Evolutionary conservation across 75 land plant species (phyloP).

Genomic region (Cryptomeria japonica): DNA sequence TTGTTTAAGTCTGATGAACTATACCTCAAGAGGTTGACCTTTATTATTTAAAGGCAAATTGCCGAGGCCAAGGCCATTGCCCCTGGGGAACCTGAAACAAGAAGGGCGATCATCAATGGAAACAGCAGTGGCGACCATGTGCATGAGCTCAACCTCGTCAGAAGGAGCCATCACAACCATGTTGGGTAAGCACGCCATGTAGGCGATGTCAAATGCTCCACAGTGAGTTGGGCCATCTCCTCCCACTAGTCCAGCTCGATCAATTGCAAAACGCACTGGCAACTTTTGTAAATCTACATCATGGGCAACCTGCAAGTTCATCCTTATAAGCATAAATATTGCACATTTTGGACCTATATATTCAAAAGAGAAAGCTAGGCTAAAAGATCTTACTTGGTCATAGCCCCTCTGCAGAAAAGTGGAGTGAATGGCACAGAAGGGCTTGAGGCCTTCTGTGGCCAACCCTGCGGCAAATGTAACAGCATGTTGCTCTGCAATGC

Average conservation of each 20-base stretch:
- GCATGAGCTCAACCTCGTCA: conserved; percentile 87
- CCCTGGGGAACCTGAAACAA: conserved; percentile 83
- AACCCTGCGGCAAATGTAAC: conserved; percentile 95
- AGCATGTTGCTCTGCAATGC: conserved; percentile 93
- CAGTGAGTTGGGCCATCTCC: conserved; percentile 93
- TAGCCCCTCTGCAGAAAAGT: conserved; percentile 84
- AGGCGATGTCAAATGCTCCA: conserved; percentile 86
- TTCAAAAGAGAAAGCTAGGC: not conserved
- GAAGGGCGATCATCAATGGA: conserved; percentile 83
- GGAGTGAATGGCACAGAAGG: conserved; percentile 86
- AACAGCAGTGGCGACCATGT: conserved; percentile 92
- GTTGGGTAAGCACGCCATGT: conserved; percentile 88
- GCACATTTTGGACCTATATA: not conserved
- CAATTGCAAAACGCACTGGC: conserved; percentile 85
- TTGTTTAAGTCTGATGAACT: too few species aligned
- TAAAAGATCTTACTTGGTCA: conserved; percentile 56
- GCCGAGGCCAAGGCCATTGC: conserved; percentile 75
- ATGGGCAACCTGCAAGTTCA: conserved; percentile 62
- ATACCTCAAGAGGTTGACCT: conserved; percentile 31
- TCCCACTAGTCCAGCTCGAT: conserved; percentile 86
- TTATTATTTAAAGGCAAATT: conserved; percentile 42
- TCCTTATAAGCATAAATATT: not conserved
- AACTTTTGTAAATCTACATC: conserved; percentile 90
- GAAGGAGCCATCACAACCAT: conserved; percentile 96
- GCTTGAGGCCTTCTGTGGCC: conserved; percentile 83